Percentiles rank a stretch among this genome's conserved stretches.
These are phyloP conservation scores for Colletotrichum musicola DNA, from an alignment of 2,329 filamentous ascomycete species.

Conservation along the genomic window DNA sequence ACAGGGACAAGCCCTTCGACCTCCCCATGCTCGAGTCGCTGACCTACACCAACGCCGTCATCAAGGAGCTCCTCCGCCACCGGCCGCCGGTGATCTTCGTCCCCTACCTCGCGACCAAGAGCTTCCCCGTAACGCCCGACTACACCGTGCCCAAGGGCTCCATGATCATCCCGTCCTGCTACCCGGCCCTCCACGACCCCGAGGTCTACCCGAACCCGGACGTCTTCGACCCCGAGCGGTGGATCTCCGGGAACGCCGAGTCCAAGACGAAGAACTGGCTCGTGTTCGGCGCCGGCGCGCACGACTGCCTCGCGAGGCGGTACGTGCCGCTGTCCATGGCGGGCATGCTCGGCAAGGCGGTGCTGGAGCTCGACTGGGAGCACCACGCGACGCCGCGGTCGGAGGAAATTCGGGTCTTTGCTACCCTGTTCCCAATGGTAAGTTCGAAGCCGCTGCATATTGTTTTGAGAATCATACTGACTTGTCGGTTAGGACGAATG, in stretches of 20 bases:
- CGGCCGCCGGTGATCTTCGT: constrained; percentile 67
- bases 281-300: constrained; percentile 64
- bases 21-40: constrained; percentile 62
- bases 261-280: constrained; percentile 66
- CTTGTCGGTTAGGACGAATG: background rate
- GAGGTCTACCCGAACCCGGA: constrained; percentile 60
- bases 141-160: constrained; percentile 64
- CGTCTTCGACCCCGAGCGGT: constrained; percentile 63
- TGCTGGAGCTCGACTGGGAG: constrained; percentile 62
- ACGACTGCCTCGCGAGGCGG: constrained; percentile 62
- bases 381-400: constrained; percentile 62
- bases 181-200: constrained; percentile 64
- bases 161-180: constrained; percentile 64
- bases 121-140: constrained; percentile 59
- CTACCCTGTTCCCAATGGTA: constrained; percentile 62
- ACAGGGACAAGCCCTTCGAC: constrained; percentile 54
- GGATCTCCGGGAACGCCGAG: constrained; percentile 64
- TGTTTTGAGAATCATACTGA: background rate
- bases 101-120: constrained; percentile 61
- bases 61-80: constrained; percentile 66
- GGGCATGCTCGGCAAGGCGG: constrained; percentile 65
- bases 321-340: constrained; percentile 65
- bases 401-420: constrained; percentile 65
- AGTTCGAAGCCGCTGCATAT: constrained; percentile 38
- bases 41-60: constrained; percentile 64